Evolutionary conservation across 345 rosid genomes (phyloP), one percentile per base, ranked within the genome.

Genomic region (Cardamine chenopodiifolia): DNA sequence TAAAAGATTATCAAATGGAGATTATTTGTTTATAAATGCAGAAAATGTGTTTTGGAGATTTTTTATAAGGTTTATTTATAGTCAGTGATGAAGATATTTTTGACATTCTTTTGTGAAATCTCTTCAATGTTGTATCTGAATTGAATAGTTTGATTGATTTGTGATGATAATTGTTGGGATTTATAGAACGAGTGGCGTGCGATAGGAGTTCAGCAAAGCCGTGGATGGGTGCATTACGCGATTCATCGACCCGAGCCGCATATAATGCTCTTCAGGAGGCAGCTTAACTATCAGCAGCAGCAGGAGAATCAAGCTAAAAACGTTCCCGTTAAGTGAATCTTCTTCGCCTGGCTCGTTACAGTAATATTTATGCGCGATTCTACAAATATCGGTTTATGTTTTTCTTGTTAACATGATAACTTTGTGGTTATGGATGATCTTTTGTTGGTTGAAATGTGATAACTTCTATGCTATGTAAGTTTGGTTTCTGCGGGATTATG

Each of bases 201-300:
- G 0, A 87, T 91, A 9, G 98, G 97, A 64, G 98, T 93, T 11
- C 98, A 91, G 74, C 98, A 91, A 85, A 93, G 98, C 81, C 89
- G 98, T 5, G 97, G 97, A n/a, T 93, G 98, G 98, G 92, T 88
- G 1, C 97, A 91, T 82, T 91, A 93, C 70, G 96, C 98, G 0
- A 80, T 93, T 72, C 98, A 91, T 74, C 94, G 97, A 29, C 98
- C 98, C 13, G 98, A 93, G 81, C 98, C 97, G 67, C 98, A 93
- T 64, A 93, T 93, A 72, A 93, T 91, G 98, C 97, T 93, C 31
- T 93, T 91, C 81, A 88, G 98, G 83, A 87, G 96, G 85, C 82
- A 94, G 4, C 77, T 93, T 59, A 93, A 89, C 81, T 88, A 80
- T 39, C 97, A 93, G 83, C 98, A 90, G 87, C 96, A 85, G 78